These are phyloP conservation scores for Tetrapyrgos nigripes DNA, from an alignment of 1,284 basidiomycete species.

Conservation along the genomic window DNA sequence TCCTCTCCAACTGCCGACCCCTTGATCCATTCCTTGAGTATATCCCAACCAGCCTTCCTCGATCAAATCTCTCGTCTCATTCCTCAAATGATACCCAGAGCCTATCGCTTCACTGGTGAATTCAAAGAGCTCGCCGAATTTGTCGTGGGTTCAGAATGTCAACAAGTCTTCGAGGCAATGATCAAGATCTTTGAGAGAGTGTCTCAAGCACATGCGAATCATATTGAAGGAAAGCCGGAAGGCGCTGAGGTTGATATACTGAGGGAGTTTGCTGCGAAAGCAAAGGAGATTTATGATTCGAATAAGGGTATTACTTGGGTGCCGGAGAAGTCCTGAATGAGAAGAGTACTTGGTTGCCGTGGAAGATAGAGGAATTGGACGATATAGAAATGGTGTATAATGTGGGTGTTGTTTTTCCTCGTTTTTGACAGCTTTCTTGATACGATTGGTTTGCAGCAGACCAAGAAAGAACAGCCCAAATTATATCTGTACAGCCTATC, in stretches of 20 bases:
- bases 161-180: constrained; percentile 21
- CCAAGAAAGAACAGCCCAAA: too few species aligned
- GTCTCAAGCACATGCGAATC: constrained; percentile 13
- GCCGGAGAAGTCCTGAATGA: background rate
- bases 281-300: background rate
- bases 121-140: constrained; percentile 33
- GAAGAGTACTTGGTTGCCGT: too few species aligned
- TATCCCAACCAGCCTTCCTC: constrained; percentile 28
- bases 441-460: too few species aligned
- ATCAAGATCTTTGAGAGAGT: constrained; percentile 20
- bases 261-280: constrained; percentile 3
- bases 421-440: too few species aligned
- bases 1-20: constrained; percentile 31
- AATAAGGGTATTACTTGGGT: constrained; percentile 6
- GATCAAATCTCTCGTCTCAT: constrained; percentile 26
- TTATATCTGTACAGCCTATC: too few species aligned
- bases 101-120: constrained; percentile 33
- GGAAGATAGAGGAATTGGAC: too few species aligned
- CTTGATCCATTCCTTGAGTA: constrained; percentile 27
- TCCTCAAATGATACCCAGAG: constrained; percentile 28
- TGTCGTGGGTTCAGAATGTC: constrained; percentile 14
- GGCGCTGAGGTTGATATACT: constrained; percentile 2
- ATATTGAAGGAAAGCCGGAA: background rate
- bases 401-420: too few species aligned
- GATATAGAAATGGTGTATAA: too few species aligned